Evolutionary conservation across 257 asterid species (phyloP).

Genomic region (Phtheirospermum japonicum): DNA sequence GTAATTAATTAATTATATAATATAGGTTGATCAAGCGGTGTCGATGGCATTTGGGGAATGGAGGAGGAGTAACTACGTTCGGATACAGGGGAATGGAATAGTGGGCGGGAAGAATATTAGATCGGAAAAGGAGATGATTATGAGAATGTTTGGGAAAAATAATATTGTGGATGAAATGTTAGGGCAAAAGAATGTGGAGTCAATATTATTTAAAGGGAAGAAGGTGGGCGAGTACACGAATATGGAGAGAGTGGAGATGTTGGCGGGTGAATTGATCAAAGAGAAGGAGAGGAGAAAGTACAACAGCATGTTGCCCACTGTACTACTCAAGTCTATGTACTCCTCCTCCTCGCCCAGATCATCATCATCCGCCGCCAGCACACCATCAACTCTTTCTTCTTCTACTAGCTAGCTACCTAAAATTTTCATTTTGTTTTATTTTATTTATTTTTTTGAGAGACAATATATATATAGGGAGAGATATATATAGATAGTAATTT

Average conservation of each 20-base stretch:
- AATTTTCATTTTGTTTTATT: not conserved
- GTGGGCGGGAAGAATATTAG: not conserved
- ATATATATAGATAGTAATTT: too few species aligned
- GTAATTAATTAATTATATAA: too few species aligned
- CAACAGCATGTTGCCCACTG: slow-evolving; percentile 43
- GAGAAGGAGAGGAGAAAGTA: slow-evolving; percentile 45
- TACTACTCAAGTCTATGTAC: slow-evolving; percentile 33
- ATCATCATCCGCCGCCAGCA: slow-evolving; percentile 61
- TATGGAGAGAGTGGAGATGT: slow-evolving; percentile 52
- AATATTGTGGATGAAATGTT: slow-evolving; percentile 48
- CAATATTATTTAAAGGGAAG: slow-evolving; percentile 63
- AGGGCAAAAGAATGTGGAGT: slow-evolving; percentile 63
- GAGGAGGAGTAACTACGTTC: slow-evolving; percentile 47
- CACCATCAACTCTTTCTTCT: slow-evolving; percentile 56
- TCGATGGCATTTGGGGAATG: slow-evolving; percentile 81
- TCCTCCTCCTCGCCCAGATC: slow-evolving; percentile 51
- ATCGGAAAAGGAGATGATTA: not conserved
- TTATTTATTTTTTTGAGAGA: not conserved
- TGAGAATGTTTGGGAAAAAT: too few species aligned
- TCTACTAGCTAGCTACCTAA: slow-evolving; percentile 24
- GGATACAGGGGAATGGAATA: slow-evolving; percentile 65
- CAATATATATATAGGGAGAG: too few species aligned
- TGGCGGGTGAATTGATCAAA: slow-evolving; percentile 53
- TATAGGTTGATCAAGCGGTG: slow-evolving; percentile 84
- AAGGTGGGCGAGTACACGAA: slow-evolving; percentile 50